A percentile compares a stretch with the other conserved stretches of the same genome.
Conservation (phyloP, 2,329 filamentous ascomycete genomes). For the Stylonectria norvegica region DNA sequence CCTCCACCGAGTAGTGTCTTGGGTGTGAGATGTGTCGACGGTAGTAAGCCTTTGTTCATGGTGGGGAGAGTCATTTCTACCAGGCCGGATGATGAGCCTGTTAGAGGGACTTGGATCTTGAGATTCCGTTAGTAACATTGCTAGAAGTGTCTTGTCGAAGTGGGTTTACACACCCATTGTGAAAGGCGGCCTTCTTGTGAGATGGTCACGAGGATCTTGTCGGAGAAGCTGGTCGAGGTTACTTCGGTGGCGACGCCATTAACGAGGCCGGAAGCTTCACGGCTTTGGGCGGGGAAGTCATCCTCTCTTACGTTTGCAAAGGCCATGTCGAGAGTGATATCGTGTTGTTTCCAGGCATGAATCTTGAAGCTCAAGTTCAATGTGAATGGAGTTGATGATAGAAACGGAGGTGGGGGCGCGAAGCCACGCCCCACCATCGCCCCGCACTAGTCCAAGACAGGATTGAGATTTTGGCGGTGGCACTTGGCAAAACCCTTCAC, state of each 20-base stretch:
- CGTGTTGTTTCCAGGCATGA: no score
- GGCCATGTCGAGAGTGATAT: slow-evolving; percentile 34
- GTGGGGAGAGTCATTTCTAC: slow-evolving; percentile 58
- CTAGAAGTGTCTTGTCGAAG: neutral
- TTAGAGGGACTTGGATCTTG: slow-evolving; percentile 75
- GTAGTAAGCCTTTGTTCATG: slow-evolving; percentile 54
- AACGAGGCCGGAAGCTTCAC: slow-evolving; percentile 58
- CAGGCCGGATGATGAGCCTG: slow-evolving; percentile 60
- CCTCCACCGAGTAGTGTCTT: slow-evolving; percentile 84
- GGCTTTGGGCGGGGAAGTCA: slow-evolving; percentile 67
- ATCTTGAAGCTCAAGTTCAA: slow-evolving; percentile 1
- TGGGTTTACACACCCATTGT: slow-evolving; percentile 69
- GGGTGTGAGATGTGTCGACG: slow-evolving; percentile 77
- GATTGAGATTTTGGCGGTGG: slow-evolving; percentile 35
- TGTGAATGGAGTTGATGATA: slow-evolving; percentile 3
- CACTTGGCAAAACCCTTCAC: slow-evolving; percentile 32
- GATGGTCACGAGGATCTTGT: slow-evolving; percentile 88
- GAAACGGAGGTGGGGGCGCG: slow-evolving; percentile 11
- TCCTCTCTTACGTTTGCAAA: slow-evolving; percentile 42
- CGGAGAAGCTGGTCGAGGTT: slow-evolving; percentile 70
- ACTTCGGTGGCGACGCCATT: slow-evolving; percentile 69
- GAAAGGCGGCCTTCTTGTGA: slow-evolving; percentile 80
- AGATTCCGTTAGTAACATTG: slow-evolving; percentile 1
- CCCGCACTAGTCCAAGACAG: slow-evolving; percentile 35
- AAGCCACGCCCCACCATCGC: slow-evolving; percentile 16